Evolutionary conservation across 2,329 filamentous ascomycete genomes (phyloP).

Genomic region (Claviceps fusiformis): DNA sequence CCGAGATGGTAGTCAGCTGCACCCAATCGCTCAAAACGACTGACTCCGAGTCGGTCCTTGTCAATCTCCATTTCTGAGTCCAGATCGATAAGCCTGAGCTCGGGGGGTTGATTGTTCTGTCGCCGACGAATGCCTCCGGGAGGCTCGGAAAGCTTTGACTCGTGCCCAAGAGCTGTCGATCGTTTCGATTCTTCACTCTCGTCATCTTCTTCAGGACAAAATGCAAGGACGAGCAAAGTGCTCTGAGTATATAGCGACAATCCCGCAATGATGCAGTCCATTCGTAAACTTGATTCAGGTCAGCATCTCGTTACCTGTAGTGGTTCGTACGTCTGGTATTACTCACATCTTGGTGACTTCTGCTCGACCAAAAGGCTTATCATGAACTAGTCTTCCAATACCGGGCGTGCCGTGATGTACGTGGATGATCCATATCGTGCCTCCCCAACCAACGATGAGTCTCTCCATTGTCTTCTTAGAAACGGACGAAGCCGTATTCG

Average conservation of each 20-base stretch:
- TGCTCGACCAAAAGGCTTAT: conserved; percentile 62
- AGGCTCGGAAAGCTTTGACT: conserved; percentile 36
- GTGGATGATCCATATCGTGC: conserved; percentile 90
- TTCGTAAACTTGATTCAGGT: conserved; percentile 53
- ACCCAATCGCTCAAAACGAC: conserved; percentile 72
- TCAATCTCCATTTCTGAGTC: conserved; percentile 76
- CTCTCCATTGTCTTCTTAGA: conserved; percentile 44
- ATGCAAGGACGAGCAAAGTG: conserved; percentile 81
- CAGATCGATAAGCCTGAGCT: conserved; percentile 82
- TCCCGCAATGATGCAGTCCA: conserved; percentile 95
- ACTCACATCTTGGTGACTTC: conserved; percentile 88
- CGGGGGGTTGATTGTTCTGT: conserved; percentile 70
- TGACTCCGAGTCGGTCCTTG: conserved; percentile 74
- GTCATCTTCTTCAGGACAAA: conserved; percentile 63
- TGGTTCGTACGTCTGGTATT: neutral
- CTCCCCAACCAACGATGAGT: conserved; percentile 86
- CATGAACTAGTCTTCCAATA: conserved; percentile 51
- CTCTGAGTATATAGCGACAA: conserved; percentile 92
- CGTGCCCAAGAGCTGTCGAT: conserved; percentile 21
- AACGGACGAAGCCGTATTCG: neutral
- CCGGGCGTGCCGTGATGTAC: conserved; percentile 65
- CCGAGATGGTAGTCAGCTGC: conserved; percentile 87
- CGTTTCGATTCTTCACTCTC: conserved; percentile 27
- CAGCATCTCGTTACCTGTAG: neutral
- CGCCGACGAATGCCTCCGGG: conserved; percentile 54